A percentile compares a stretch with the other conserved stretches of the same genome.
Conservation (phyloP, 2,329 filamentous ascomycete genomes). For the Karstenula rhodostoma region DNA sequence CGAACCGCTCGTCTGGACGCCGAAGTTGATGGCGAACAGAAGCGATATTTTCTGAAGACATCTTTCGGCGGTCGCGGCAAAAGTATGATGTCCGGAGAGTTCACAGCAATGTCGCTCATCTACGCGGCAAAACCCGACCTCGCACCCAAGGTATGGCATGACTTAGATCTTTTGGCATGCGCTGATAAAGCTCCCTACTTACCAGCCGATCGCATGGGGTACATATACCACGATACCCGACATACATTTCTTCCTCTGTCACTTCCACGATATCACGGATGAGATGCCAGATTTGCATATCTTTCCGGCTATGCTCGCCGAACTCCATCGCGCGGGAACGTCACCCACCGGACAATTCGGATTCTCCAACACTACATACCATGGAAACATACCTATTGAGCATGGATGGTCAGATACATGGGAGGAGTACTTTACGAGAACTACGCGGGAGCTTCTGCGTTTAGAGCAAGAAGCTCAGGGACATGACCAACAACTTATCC, state of each 20-base stretch:
- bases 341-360: constrained; percentile 12
- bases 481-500: constrained; percentile 14
- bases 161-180: neutral
- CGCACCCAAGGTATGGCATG: neutral
- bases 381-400: constrained; percentile 17
- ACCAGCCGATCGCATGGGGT: constrained; percentile 16
- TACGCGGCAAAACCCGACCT: neutral
- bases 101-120: neutral
- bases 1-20: constrained; percentile 14
- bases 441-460: constrained; percentile 8
- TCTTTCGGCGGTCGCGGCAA: constrained; percentile 9
- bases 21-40: constrained; percentile 8
- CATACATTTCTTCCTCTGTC: constrained; percentile 19
- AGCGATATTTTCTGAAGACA: constrained; percentile 18
- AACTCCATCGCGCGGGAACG: constrained; percentile 15
- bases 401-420: constrained; percentile 15
- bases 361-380: constrained; percentile 17
- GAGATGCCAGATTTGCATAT: constrained; percentile 9
- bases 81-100: constrained; percentile 1
- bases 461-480: constrained; percentile 17
- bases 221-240: constrained; percentile 12
- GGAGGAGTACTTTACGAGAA: constrained; percentile 17
- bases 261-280: constrained; percentile 19
- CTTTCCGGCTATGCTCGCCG: constrained; percentile 14
- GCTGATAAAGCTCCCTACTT: neutral